Evolutionary conservation across 345 rosid species (phyloP).

Genomic region (Eucalyptus rudis): DNA sequence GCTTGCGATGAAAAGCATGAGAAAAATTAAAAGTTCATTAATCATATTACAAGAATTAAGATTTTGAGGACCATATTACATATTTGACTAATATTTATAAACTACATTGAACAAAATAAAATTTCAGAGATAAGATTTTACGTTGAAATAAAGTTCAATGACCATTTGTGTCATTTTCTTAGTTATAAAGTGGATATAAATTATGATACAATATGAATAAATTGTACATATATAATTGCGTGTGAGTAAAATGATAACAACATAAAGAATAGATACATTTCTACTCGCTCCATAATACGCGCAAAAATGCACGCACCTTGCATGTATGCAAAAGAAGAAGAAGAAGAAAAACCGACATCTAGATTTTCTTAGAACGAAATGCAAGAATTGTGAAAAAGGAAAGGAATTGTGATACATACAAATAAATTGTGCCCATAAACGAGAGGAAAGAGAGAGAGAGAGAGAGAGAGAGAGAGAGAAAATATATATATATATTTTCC

Average conservation of each 20-base stretch:
- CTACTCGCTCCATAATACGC: neutral
- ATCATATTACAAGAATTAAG: neutral
- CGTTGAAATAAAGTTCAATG: rapidly evolving
- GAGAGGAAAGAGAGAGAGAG: neutral
- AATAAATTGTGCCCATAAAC: neutral
- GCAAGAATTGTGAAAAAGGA: neutral
- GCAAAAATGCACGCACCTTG: neutral
- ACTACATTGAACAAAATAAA: neutral
- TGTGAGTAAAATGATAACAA: neutral
- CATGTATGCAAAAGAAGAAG: too few species aligned
- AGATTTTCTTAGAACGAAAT: neutral
- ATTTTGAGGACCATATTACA: neutral
- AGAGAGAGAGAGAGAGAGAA: too few species aligned
- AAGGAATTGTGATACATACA: neutral
- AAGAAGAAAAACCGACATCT: neutral
- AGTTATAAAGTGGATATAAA: rapidly evolving
- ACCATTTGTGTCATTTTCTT: rapidly evolving
- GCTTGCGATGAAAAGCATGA: too few species aligned
- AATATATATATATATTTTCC: too few species aligned
- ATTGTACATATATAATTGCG: neutral
- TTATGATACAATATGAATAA: neutral
- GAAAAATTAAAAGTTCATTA: too few species aligned
- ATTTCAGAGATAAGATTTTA: rapidly evolving
- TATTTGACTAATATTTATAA: neutral
- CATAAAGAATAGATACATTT: neutral